Percentiles rank a stretch among this genome's conserved stretches.
Conservation (phyloP, 169 alveolate species). For the Plasmodium vinckei region DNA sequence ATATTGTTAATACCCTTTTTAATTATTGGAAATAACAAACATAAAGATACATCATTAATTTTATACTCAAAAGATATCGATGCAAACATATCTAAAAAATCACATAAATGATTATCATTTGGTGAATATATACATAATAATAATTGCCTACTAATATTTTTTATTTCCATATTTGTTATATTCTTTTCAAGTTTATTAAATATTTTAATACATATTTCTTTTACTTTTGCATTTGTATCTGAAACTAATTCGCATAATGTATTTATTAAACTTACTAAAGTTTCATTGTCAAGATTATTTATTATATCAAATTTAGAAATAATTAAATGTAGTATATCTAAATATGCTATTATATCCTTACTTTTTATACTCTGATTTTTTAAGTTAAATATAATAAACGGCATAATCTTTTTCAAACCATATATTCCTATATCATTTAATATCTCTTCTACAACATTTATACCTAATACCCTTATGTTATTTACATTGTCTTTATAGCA, state of each 20-base stretch:
- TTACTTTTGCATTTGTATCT: slow-evolving; percentile 67
- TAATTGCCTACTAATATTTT: slow-evolving; percentile 66
- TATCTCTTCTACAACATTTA: slow-evolving; percentile 66
- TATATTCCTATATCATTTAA: slow-evolving; percentile 49
- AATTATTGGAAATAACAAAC: slow-evolving; percentile 53
- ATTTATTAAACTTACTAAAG: slow-evolving; percentile 36
- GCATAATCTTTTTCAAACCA: slow-evolving; percentile 61
- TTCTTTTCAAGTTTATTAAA: slow-evolving; percentile 70
- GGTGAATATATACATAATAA: slow-evolving; percentile 71
- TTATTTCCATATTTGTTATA: slow-evolving; percentile 43
- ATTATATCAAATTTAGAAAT: slow-evolving; percentile 28
- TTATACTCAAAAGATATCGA: slow-evolving; percentile 61
- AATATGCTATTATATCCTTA: slow-evolving; percentile 59
- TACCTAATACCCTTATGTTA: slow-evolving; percentile 65
- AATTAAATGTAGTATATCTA: slow-evolving; percentile 48
- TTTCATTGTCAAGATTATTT: slow-evolving; percentile 16
- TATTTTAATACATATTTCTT: slow-evolving; percentile 72
- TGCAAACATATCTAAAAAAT: slow-evolving; percentile 59
- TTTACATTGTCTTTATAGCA: slow-evolving; percentile 75
- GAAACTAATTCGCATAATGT: slow-evolving; percentile 62
- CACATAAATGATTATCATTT: slow-evolving; percentile 66
- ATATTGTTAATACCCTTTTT: slow-evolving; percentile 74
- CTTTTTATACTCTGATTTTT: slow-evolving; percentile 34
- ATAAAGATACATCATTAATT: slow-evolving; percentile 64
- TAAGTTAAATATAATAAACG: slow-evolving; percentile 24